A percentile compares a stretch with the other conserved stretches of the same genome.
These are phyloP conservation scores for Phascolomyces articulosus DNA, from an alignment of 371 early-diverging fungal species.

Conservation along the genomic window DNA sequence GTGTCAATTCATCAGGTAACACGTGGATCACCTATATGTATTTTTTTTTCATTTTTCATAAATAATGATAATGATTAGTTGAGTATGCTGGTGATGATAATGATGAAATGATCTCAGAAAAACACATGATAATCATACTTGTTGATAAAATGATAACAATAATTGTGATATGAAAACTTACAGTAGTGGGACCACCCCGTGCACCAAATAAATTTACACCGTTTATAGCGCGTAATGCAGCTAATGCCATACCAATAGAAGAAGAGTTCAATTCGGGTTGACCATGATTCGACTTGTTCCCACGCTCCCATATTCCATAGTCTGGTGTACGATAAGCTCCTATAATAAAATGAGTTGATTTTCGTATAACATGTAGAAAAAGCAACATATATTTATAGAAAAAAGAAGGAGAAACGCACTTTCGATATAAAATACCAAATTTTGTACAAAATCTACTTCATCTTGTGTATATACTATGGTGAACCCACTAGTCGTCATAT, in stretches of 20 bases:
- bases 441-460: constrained; percentile 91
- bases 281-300: constrained; percentile 90
- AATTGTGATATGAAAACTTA: constrained; percentile 43
- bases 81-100: neutral
- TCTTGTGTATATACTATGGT: constrained; percentile 83
- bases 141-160: no score
- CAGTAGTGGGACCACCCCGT: constrained; percentile 79
- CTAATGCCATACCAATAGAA: constrained; percentile 89
- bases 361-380: neutral
- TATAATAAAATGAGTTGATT: constrained; percentile 3
- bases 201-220: constrained; percentile 88
- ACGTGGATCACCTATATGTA: constrained; percentile 73
- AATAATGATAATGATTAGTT: no score
- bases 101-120: no score
- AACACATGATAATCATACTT: no score
- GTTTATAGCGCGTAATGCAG: constrained; percentile 87
- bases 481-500: constrained; percentile 86
- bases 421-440: constrained; percentile 90
- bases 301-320: constrained; percentile 92
- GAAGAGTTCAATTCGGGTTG: constrained; percentile 88
- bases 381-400: neutral
- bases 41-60: neutral
- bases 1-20: constrained; percentile 85
- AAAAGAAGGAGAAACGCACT: constrained; percentile 35
- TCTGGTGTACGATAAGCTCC: constrained; percentile 81